Base-by-base conservation (phyloP, 1,284 basidiomycete species). In the Ustanciosporium gigantosporum region DNA sequence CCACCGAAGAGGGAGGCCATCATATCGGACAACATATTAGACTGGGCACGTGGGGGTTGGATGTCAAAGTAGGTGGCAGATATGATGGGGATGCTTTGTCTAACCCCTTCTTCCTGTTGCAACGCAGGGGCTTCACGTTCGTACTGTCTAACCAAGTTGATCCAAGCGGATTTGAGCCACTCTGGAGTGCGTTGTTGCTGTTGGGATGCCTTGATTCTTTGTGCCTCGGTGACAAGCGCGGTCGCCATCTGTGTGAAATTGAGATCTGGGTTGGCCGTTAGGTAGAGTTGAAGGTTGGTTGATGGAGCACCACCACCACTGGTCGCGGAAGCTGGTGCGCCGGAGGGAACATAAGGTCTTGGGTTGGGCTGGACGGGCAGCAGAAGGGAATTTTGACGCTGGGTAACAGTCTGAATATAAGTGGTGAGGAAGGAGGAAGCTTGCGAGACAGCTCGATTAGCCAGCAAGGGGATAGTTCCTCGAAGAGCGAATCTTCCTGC, bases 221-320 rank as follows among this genome's bases (percentile, higher is more conserved):
- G 11, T 19, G 32, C 32, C 17, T 35, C 66, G 11, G 47, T 43
- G 3, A 58, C 62, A 15, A 75, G 70, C 0, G 66, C 68, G 0
- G 73, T 53, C 15, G 65, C 66, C 48, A 73, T 70, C 40, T 77
- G 75, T 14, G 44, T 45, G 39, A 76, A 74, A 61, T 77, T 77
- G 24, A 76, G 56, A 16, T 70, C 68, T 3, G 73, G 51, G 34
- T 60, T 74, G 9, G 61, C 72, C 7, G 73, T 73, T n/a, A 73
- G 44, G 50, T 61, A 73, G 21, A 77, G 66, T 27, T 60, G 36
- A 13, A 45, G 9, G n/a, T n/a, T n/a, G n/a, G n/a, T n/a, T n/a
- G n/a, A n/a, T 8, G 32, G 32, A 14, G 9, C 4, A 8, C 46
- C 32, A n/a, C n/a, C n/a, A n/a, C n/a, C n/a, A 42, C n/a, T 17